Conservation (phyloP, 2,329 filamentous ascomycete species). For the Biscogniauxia marginata region DNA sequence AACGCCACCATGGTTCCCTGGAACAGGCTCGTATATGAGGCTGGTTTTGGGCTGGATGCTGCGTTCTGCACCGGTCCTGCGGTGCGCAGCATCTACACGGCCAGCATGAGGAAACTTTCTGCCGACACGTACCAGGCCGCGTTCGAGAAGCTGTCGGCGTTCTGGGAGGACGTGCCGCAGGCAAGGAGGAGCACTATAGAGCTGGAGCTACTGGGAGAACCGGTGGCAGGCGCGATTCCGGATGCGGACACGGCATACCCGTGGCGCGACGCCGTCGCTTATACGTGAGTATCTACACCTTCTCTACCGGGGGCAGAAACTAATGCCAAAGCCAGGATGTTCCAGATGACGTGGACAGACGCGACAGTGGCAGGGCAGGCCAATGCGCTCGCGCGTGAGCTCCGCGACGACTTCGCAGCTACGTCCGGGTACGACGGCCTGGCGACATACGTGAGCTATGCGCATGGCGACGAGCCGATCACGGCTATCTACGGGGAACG, state of each 20-base stretch:
- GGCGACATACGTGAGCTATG: no score
- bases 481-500: neutral
- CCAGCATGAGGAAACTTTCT: neutral
- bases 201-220: no score
- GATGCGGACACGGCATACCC: neutral
- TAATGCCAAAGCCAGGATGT: neutral
- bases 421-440: no score
- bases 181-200: neutral
- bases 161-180: neutral
- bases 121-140: neutral
- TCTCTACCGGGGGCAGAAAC: no score
- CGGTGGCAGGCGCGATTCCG: no score
- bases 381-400: neutral
- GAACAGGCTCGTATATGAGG: neutral
- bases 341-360: neutral
- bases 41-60: neutral
- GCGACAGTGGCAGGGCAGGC: neutral
- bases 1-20: neutral
- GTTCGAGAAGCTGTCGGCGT: neutral
- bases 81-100: neutral
- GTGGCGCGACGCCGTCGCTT: neutral
- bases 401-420: no score
- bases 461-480: neutral
- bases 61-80: neutral
- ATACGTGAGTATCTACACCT: neutral